phyloP scores from a whole-genome alignment of 495 filamentous ascomycete species.

The Hyaloscypha hepaticicola region DNA sequence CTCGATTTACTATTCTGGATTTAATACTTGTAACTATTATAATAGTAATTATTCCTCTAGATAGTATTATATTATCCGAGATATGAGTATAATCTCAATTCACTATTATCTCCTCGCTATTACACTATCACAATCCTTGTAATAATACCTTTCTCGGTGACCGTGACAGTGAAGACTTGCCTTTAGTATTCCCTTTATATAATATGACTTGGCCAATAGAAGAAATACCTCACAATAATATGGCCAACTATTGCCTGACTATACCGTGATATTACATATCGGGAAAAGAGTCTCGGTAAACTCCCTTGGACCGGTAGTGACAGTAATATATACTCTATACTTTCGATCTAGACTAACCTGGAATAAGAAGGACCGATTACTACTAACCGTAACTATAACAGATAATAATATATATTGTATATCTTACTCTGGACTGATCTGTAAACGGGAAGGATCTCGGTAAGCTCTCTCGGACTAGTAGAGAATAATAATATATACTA shows the following conservation, averaged over 20 bases:
- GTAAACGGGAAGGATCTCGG: not conserved
- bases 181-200: not conserved
- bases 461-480: not conserved
- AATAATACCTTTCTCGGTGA: not conserved
- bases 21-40: not conserved
- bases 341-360: too few relatives aligned
- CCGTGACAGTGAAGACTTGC: not conserved
- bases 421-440: slow-evolving; percentile 20
- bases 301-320: not conserved
- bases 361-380: too few relatives aligned
- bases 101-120: not conserved
- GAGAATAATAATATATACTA: not conserved
- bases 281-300: not conserved
- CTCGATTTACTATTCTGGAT: slow-evolving; percentile 1
- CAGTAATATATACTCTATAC: too few relatives aligned
- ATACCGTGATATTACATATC: not conserved
- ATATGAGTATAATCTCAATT: not conserved
- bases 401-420: slow-evolving; percentile 12
- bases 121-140: not conserved
- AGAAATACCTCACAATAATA: not conserved
- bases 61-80: not conserved
- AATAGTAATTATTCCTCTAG: not conserved
- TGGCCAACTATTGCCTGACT: not conserved
- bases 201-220: not conserved
- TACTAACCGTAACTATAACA: not conserved